Base-by-base conservation (phyloP, 2,329 filamentous ascomycete genomes). In the Paracorniculantispora psalliotae region DNA sequence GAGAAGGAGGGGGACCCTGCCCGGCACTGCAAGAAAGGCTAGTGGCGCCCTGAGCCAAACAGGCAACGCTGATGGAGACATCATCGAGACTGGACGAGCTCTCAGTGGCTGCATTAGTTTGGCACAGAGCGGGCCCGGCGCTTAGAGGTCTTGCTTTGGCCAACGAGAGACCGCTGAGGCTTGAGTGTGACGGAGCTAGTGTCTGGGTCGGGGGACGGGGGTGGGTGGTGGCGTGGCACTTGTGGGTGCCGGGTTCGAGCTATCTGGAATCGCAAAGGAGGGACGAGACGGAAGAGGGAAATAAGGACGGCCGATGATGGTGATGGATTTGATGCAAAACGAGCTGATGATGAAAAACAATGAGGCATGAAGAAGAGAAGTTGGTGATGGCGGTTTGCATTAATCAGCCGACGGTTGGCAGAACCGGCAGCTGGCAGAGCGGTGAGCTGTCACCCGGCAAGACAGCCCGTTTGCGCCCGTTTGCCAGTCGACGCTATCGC, bases 71-170 rank as follows among this genome's bases (percentile, higher is more conserved):
- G 66, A 68, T 64, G 64, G 66, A 62, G 65, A 61, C 53, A 52
- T 57, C 63, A 61, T 61, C 46, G 59, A 19, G 35, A 56, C 44
- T 61, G 48, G 59, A 15, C 58, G 55, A 9, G 44, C 47, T 64
- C 49, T 66, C 51, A 69, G 58, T 69, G 68, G 68, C 60, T 59
- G 62, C 62, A 60, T 66, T 66, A 61, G 64, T 69, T 69, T 68
- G 66, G 67, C 64, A 64, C 63, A 37, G 48, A 61, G 61, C 63
- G 61, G 49, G 59, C 60, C 60, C 63, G 65, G 66, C 66, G 66
- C 66, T 67, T 67, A 67, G 51, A 63, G 53, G 61, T 43, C 47
- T 37, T 44, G 47, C 17, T 25, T 52, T 54, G 47, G 61, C 59
- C 59, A 61, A 57, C 43, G 53, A 61, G 53, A 57, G 59, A 46